Evolutionary conservation across 495 filamentous ascomycete genomes (phyloP).

Genomic region (Xeromyces bisporus): DNA sequence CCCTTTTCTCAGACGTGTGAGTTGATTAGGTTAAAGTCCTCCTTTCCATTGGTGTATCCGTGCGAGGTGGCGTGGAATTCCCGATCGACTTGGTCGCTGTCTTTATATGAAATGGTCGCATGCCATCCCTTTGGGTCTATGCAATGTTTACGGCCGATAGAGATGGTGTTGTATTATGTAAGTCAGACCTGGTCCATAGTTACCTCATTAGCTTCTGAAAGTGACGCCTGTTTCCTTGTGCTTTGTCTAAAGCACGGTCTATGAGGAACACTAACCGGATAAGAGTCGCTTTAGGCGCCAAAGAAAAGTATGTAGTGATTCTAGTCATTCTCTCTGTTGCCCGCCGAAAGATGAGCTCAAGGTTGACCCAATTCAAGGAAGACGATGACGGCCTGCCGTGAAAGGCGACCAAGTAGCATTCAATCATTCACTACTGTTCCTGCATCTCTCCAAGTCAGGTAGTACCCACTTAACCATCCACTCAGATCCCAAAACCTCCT

Average conservation of each 20-base stretch:
- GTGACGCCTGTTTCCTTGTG: too few relatives aligned
- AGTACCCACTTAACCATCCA: constrained; percentile 21
- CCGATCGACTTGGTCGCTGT: background rate
- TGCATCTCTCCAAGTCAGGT: constrained; percentile 7
- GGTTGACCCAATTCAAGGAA: too few relatives aligned
- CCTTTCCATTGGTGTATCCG: background rate
- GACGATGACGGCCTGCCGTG: too few relatives aligned
- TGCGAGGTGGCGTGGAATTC: background rate
- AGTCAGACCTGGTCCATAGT: too few relatives aligned
- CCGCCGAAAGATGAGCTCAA: too few relatives aligned
- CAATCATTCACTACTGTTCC: too few relatives aligned
- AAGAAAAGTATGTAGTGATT: too few relatives aligned
- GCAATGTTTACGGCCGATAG: background rate
- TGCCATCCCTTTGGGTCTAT: background rate
- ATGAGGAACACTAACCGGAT: background rate
- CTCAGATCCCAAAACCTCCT: constrained; percentile 8
- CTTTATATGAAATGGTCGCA: background rate
- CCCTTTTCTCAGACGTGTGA: background rate
- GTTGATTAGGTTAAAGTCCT: background rate
- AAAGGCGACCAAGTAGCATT: too few relatives aligned
- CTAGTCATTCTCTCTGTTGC: too few relatives aligned
- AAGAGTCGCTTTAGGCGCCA: background rate
- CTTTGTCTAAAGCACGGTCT: too few relatives aligned
- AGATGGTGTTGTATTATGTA: too few relatives aligned
- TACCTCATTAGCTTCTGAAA: too few relatives aligned